Conservation (phyloP, 2,329 filamentous ascomycete species). For the Botryotinia convoluta region DNA sequence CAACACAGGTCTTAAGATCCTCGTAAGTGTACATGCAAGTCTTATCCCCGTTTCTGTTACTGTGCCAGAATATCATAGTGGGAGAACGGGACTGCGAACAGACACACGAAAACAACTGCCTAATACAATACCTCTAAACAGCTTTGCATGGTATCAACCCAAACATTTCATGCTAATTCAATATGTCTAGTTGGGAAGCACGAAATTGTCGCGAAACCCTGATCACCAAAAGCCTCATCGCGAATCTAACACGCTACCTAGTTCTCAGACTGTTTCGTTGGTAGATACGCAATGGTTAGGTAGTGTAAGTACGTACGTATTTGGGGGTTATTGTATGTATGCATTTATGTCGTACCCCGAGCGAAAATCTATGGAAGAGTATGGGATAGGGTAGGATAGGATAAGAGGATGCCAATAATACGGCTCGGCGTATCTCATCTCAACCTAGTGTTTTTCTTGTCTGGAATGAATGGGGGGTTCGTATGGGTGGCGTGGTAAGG, state of each 20-base stretch:
- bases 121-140: not conserved
- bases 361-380: not conserved
- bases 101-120: not conserved
- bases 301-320: not conserved
- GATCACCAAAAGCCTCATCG: slow-evolving; percentile 5
- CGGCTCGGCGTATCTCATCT: slow-evolving; percentile 4
- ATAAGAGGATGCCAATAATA: slow-evolving; percentile 1
- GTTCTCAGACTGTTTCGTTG: not conserved
- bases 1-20: not conserved
- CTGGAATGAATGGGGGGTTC: not conserved
- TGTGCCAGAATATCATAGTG: not conserved
- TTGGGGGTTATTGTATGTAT: not conserved
- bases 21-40: not conserved
- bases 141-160: not conserved
- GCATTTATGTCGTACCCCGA: slow-evolving; percentile 1
- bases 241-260: slow-evolving; percentile 9
- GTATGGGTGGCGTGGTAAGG: slow-evolving; percentile 1
- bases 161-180: not conserved
- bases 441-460: not conserved
- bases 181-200: not conserved
- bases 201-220: not conserved
- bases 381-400: slow-evolving; percentile 5
- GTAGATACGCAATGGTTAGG: not conserved
- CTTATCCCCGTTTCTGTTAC: not conserved
- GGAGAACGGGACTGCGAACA: not conserved